phyloP scores from a whole-genome alignment of 208 protist species.

The Leishmania arabica region DNA sequence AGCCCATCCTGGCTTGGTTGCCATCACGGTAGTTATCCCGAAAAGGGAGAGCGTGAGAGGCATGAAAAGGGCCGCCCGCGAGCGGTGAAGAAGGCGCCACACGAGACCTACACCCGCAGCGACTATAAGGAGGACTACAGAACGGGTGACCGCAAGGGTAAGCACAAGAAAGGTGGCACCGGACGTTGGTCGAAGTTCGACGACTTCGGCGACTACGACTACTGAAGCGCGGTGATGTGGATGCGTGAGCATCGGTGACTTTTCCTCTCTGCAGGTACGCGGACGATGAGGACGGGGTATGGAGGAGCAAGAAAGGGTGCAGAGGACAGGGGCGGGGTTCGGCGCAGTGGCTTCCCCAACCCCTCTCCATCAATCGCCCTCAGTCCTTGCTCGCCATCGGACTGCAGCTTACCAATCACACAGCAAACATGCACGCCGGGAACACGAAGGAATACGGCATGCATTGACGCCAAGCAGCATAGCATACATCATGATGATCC shows the following conservation, averaged over 20 bases:
- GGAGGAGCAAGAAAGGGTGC: neutral
- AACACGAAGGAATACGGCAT: neutral
- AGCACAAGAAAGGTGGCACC: conserved; percentile 71
- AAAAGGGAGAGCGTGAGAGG: conserved; percentile 10
- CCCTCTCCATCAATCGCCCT: neutral
- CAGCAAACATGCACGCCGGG: neutral
- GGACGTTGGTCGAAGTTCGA: conserved; percentile 54
- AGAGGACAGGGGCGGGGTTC: neutral
- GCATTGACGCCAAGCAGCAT: neutral
- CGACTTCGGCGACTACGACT: conserved; percentile 43
- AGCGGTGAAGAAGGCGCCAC: conserved; percentile 13
- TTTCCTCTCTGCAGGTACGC: too few relatives aligned
- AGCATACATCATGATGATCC: neutral
- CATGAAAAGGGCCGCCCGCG: conserved; percentile 21
- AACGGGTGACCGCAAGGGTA: conserved; percentile 54
- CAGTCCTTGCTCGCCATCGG: neutral
- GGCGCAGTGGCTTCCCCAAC: neutral
- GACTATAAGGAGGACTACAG: conserved; percentile 66
- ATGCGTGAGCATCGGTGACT: neutral
- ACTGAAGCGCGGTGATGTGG: conserved; percentile 13
- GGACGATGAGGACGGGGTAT: neutral
- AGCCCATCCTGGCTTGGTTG: neutral
- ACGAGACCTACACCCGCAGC: conserved; percentile 33
- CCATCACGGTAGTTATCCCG: neutral
- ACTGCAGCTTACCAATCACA: neutral